Percentiles rank a stretch among this genome's conserved stretches.
Evolutionary conservation across 1,284 basidiomycete species (phyloP).

Genomic region (Ustilago cynodontis): DNA sequence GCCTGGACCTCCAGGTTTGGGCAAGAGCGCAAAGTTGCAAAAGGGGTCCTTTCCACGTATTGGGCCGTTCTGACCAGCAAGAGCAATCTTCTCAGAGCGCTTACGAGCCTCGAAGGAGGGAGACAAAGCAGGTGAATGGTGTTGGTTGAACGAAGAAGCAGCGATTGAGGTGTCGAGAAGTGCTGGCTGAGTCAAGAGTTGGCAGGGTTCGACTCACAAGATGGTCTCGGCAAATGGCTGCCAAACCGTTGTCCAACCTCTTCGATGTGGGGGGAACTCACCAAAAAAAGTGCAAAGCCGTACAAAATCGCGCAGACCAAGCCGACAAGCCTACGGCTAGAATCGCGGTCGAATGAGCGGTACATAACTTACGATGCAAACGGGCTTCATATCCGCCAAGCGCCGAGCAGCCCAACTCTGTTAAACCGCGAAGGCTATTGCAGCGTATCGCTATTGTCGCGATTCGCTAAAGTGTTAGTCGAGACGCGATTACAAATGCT

Average conservation of each 20-base stretch:
- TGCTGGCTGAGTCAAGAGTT: slow-evolving; percentile 1
- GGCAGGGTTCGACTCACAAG: not conserved
- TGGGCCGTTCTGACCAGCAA: not conserved
- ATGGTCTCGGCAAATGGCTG: slow-evolving; percentile 9
- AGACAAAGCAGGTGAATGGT: not conserved
- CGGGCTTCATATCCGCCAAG: not conserved
- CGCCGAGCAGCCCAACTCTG: no score
- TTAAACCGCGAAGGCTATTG: no score
- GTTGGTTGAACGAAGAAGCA: not conserved
- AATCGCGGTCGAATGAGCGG: not conserved
- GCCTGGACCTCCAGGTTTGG: not conserved
- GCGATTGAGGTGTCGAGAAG: not conserved
- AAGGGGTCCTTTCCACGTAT: not conserved
- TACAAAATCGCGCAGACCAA: slow-evolving; percentile 1
- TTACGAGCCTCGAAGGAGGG: not conserved
- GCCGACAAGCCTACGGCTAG: not conserved
- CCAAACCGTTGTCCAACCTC: slow-evolving; percentile 1
- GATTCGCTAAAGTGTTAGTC: not conserved
- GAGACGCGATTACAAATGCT: not conserved
- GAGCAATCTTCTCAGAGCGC: not conserved
- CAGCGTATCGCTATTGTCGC: no score
- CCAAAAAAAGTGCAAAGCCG: not conserved
- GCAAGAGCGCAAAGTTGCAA: not conserved
- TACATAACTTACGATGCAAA: not conserved
- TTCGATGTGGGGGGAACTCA: slow-evolving; percentile 1